phyloP scores from a whole-genome alignment of 23 red algal species.

The Pyropia yezoensis region DNA sequence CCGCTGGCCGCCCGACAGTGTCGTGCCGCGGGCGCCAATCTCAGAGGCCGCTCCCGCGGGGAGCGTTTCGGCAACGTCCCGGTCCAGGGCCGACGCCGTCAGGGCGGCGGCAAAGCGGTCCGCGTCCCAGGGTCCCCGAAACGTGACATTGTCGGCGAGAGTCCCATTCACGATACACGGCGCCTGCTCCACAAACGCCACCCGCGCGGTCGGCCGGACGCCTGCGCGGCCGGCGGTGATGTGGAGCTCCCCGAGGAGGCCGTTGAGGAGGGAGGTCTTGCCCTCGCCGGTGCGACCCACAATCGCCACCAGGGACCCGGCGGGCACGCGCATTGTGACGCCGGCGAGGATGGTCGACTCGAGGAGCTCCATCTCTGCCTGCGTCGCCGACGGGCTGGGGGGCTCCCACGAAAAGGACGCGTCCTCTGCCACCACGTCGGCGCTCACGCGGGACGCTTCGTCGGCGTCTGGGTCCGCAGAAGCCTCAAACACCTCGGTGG shows the following conservation, averaged over 20 bases:
- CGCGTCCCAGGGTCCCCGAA: constrained; percentile 46
- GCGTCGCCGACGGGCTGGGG: constrained; percentile 3
- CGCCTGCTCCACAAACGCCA: constrained; percentile 65
- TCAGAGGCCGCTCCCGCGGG: constrained; percentile 62
- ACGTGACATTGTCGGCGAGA: constrained; percentile 68
- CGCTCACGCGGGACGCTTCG: too few relatives aligned
- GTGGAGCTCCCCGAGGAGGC: constrained; percentile 51
- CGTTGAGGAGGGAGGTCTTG: constrained; percentile 58
- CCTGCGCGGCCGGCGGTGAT: constrained; percentile 34
- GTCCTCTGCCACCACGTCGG: constrained; percentile 19
- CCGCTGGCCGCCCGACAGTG: constrained; percentile 65
- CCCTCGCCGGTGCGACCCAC: constrained; percentile 64
- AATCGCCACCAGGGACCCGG: constrained; percentile 45
- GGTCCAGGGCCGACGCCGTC: constrained; percentile 12
- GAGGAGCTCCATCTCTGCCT: not conserved
- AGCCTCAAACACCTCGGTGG: constrained; percentile 3
- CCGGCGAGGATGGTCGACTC: constrained; percentile 6
- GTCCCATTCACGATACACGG: constrained; percentile 72
- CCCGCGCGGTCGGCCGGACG: constrained; percentile 17
- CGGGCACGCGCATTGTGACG: constrained; percentile 29
- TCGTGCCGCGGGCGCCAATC: constrained; percentile 68
- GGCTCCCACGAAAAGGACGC: constrained; percentile 61
- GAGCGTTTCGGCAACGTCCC: constrained; percentile 48
- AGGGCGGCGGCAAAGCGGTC: constrained; percentile 26
- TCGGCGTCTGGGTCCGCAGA: too few relatives aligned